Percentiles rank a stretch among this genome's conserved stretches.
These are phyloP conservation scores for Ustilago sp. DNA, from an alignment of 1,284 basidiomycete genomes.

Conservation along the genomic window DNA sequence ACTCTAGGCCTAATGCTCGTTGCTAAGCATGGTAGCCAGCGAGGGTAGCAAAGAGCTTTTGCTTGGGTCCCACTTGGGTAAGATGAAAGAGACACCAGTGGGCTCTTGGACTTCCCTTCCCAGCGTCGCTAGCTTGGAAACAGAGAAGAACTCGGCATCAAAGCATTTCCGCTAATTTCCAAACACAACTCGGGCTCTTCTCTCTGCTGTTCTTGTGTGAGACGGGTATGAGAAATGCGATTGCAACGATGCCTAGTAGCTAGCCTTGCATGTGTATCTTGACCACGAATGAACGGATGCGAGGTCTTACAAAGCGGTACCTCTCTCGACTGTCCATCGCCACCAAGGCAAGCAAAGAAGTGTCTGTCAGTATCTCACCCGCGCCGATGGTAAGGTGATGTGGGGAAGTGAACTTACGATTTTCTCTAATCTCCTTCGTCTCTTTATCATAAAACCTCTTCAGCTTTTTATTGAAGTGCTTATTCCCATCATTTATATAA, in stretches of 20 bases:
- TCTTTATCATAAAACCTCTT: conserved; percentile 97
- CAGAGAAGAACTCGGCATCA: too few relatives aligned
- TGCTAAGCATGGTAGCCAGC: conserved; percentile 20
- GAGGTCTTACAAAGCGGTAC: conserved; percentile 37
- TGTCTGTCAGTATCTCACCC: background rate
- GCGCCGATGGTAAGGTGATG: background rate
- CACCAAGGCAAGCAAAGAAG: background rate
- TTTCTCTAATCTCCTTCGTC: conserved; percentile 77
- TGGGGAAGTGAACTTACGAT: conserved; percentile 27
- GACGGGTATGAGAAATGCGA: background rate
- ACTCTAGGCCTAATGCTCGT: conserved; percentile 46
- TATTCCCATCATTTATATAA: conserved; percentile 98
- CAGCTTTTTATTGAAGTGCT: conserved; percentile 99
- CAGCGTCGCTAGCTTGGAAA: too few relatives aligned
- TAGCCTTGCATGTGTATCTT: too few relatives aligned
- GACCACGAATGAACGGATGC: background rate
- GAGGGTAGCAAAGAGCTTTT: background rate
- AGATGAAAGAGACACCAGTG: too few relatives aligned
- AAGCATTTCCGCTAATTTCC: too few relatives aligned
- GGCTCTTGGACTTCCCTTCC: too few relatives aligned
- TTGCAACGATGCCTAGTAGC: background rate
- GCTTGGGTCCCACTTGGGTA: too few relatives aligned
- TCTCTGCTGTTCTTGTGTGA: too few relatives aligned
- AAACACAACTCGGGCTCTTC: too few relatives aligned
- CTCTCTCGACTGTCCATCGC: conserved; percentile 41